A percentile compares a stretch with the other conserved stretches of the same genome.
phyloP scores from a whole-genome alignment of 768 basidiomycete genomes.

The Dacryopinax primogenitus region DNA sequence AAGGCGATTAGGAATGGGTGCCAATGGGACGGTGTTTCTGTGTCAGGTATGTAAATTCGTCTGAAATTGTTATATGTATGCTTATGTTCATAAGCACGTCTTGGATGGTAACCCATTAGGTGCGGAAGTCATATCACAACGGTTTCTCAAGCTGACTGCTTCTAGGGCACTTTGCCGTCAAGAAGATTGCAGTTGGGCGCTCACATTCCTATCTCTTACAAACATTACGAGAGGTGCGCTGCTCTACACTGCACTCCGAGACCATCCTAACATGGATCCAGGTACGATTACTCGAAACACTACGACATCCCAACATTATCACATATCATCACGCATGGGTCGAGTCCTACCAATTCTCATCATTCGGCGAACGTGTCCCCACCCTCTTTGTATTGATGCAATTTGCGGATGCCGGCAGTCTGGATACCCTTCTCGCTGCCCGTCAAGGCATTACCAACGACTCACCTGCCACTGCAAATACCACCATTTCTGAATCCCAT shows the following conservation, averaged over 20 bases:
- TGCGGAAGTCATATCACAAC: conserved; percentile 23
- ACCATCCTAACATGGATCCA: conserved; percentile 20
- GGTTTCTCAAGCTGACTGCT: background rate
- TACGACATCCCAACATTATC: conserved; percentile 87
- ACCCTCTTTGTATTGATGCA: conserved; percentile 85
- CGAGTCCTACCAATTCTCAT: conserved; percentile 70
- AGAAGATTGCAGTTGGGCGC: conserved; percentile 90
- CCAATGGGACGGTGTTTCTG: conserved; percentile 79
- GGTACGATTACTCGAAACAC: conserved; percentile 71
- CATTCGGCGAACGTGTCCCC: conserved; percentile 78
- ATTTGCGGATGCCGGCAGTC: conserved; percentile 72
- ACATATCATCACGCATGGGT: conserved; percentile 96
- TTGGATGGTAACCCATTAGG: conserved; percentile 78
- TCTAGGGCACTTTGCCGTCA: conserved; percentile 77
- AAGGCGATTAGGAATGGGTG: conserved; percentile 82
- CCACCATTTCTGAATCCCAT: background rate
- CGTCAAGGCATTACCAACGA: conserved; percentile 43
- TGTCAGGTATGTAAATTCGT: conserved; percentile 49
- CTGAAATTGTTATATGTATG: background rate
- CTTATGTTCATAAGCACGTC: conserved; percentile 45
- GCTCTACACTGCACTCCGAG: background rate
- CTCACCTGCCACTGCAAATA: background rate
- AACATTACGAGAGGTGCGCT: conserved; percentile 58
- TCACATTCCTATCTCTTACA: conserved; percentile 75
- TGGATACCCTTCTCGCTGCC: conserved; percentile 70